Base-by-base conservation (phyloP, 1,284 basidiomycete genomes). In the Ceratobasidium sp. region DNA sequence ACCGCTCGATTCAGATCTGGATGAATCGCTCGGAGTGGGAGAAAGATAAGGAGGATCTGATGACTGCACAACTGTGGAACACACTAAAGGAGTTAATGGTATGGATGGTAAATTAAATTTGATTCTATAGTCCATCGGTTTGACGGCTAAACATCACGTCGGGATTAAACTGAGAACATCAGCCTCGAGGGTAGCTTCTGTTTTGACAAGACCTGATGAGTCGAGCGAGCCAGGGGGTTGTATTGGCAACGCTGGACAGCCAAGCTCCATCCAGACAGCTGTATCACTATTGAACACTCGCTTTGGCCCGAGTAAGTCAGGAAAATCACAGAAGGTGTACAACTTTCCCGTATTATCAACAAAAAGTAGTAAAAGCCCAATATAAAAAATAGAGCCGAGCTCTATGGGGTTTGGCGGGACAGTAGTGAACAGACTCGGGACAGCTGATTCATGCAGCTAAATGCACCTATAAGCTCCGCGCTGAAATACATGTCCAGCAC, bases 341-440 rank as follows among this genome's bases (percentile, higher is more conserved):
- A 66, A 20, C 15, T 26, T 17, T 2, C 64, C 64, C 44, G 23
- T 10, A 15, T 50, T 5, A 20, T 66, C 64, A 12, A 66, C 26
- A 9, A 50, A 66, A 23, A 66, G 40, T 3, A 46, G 46, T 26
- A 66, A 50, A 2, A 66, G 64, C 13, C 64, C 64, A 10, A 66
- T 26, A 10, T 1, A 46, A 46, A 66, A 26, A 3, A 28, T 12
- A 9, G 23, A 46, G 2, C 44, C n/a, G 10, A 28, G 26, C 20
- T 3, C 9, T 26, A 66, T 15, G 9, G 42, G 44, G 13, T 26
- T 12, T 12, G 46, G 23, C 5, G 23, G 23, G 7, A 33, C 44
- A 2, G n/a, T 46, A 10, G 42, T 7, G 23, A 48, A 33, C 15
- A 38, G n/a, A n/a, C 50, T 13, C 38, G 17, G 42, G n/a, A 3